Percentiles rank a stretch among this genome's conserved stretches.
Conservation (phyloP, 345 rosid species). For the Corymbia maculata region DNA sequence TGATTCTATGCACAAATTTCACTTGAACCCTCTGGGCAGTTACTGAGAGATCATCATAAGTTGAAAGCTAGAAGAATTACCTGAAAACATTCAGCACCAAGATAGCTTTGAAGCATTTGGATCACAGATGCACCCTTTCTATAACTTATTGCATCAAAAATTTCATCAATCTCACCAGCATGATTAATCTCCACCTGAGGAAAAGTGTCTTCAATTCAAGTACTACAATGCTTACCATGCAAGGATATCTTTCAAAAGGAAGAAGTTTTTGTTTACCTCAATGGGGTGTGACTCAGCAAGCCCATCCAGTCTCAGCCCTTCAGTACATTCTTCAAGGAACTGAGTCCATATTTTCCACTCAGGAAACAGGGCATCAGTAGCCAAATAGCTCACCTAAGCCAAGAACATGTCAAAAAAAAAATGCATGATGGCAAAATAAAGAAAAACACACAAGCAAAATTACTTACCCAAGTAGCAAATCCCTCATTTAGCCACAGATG, state of each 20-base stretch:
- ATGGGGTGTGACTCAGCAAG: slow-evolving; percentile 98
- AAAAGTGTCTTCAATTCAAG: not conserved
- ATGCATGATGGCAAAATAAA: not conserved
- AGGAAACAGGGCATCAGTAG: slow-evolving; percentile 83
- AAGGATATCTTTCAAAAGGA: not conserved
- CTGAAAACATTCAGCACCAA: slow-evolving; percentile 92
- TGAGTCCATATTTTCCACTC: slow-evolving; percentile 99
- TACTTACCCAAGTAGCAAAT: slow-evolving; percentile 95
- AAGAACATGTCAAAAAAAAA: not conserved
- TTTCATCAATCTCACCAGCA: slow-evolving; percentile 86
- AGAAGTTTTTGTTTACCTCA: slow-evolving; percentile 42
- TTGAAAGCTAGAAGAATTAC: slow-evolving; percentile 17
- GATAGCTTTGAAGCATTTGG: slow-evolving; percentile 93
- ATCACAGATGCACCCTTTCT: slow-evolving; percentile 92
- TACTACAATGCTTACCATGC: not conserved
- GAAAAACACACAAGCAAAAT: not conserved
- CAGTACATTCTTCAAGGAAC: slow-evolving; percentile 82
- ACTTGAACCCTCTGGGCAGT: not conserved
- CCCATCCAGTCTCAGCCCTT: slow-evolving; percentile 85
- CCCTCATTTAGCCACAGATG: slow-evolving; percentile 98
- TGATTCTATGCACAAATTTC: not conserved
- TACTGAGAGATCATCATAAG: not conserved
- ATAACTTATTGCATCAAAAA: slow-evolving; percentile 93
- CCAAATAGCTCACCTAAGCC: slow-evolving; percentile 93
- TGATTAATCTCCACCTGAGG: slow-evolving; percentile 85